These are phyloP conservation scores for Salix arbutifolia DNA, from an alignment of 345 rosid genomes.

Conservation along the genomic window DNA sequence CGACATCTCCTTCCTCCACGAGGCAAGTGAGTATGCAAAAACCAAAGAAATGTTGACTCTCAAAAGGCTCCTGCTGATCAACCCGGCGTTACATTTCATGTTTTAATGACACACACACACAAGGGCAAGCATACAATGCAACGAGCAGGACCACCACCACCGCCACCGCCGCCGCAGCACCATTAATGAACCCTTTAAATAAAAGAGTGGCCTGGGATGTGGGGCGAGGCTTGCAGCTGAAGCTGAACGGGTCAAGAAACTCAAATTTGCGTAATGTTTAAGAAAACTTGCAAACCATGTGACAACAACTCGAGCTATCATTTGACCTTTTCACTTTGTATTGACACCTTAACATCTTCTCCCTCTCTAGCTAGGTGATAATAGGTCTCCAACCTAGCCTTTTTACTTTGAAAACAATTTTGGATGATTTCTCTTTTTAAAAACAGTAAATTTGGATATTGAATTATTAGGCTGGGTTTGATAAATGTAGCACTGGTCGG, in stretches of 20 bases:
- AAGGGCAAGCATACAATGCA: background rate
- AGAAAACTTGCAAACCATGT: constrained; percentile 6
- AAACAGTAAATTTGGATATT: no score
- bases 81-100: background rate
- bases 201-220: background rate
- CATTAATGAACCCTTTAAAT: background rate
- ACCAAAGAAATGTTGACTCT: background rate
- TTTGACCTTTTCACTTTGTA: constrained; percentile 13
- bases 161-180: background rate
- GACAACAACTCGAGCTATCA: constrained; percentile 12
- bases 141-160: background rate
- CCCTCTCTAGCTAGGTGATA: background rate
- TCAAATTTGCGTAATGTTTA: constrained; percentile 2
- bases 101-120: background rate
- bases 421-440: no score
- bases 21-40: no score
- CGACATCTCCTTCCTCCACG: no score
- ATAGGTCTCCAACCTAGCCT: constrained; percentile 3
- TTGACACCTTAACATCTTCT: constrained; percentile 10
- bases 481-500: no score
- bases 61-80: background rate
- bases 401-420: background rate
- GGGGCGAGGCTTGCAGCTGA: background rate
- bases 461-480: no score
- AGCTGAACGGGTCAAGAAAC: background rate